Evolutionary conservation across 768 basidiomycete species (phyloP).

Genomic region (Suillus paluster): DNA sequence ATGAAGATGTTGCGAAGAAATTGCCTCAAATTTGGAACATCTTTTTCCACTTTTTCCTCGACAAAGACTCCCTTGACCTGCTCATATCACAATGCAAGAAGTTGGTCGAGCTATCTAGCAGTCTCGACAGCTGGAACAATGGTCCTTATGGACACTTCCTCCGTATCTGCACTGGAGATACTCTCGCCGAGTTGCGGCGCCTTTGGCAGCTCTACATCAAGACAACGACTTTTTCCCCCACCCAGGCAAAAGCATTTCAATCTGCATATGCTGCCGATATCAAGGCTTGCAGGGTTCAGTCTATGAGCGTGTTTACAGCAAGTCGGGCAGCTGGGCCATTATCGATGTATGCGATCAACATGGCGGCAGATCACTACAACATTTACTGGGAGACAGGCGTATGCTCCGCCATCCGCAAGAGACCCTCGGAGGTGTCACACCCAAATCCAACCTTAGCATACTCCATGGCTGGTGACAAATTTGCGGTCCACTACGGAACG

Average conservation of each 20-base stretch:
- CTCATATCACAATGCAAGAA: conserved; percentile 33
- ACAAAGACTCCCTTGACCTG: conserved; percentile 25
- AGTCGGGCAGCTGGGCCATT: conserved; percentile 34
- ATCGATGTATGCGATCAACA: conserved; percentile 11
- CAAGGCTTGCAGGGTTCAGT: conserved; percentile 9
- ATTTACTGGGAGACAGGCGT: conserved; percentile 30
- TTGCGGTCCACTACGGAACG: conserved; percentile 32
- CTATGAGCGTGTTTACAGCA: conserved; percentile 8
- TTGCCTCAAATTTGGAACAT: conserved; percentile 33
- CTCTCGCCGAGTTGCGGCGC: no score
- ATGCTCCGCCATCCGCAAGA: conserved; percentile 28
- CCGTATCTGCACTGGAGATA: no score
- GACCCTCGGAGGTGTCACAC: conserved; percentile 16
- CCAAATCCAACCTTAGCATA: conserved; percentile 37
- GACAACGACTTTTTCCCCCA: no score
- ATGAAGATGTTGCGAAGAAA: conserved; percentile 20
- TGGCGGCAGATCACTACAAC: conserved; percentile 22
- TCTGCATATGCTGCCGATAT: no score
- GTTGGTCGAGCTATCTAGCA: conserved; percentile 19
- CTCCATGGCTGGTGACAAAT: conserved; percentile 24
- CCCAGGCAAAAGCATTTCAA: no score
- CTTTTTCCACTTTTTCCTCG: conserved; percentile 33
- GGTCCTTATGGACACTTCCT: conserved; percentile 32
- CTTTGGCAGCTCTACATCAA: no score
- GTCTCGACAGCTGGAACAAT: conserved; percentile 26